Base-by-base conservation (phyloP, 2,329 filamentous ascomycete species). In the Xylariales sp. region DNA sequence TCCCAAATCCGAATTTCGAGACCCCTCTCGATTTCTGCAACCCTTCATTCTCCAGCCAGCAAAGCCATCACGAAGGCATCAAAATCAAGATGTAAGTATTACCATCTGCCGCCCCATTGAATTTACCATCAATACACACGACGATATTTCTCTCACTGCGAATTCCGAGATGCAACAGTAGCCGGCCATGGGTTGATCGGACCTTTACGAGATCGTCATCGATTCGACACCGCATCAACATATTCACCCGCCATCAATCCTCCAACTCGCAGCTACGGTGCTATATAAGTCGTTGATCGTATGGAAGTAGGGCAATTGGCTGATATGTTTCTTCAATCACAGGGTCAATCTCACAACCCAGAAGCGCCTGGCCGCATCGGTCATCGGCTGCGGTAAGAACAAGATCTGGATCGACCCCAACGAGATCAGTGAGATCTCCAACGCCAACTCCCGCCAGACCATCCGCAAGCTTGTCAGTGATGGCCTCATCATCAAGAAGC, bases 401-500 rank as follows among this genome's bases (percentile, higher is more conserved):
- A 98, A 98, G 88, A 95, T 98, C 78, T 98, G 93, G 93, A 90
- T 98, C 71, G 93, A 98, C 77, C 93, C 93, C 74, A 97, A 94
- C 73, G 93, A 98, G 81, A 83, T 90, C 77, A 93, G 76, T 81
- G 93, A 98, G 78, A 98, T 98, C 79, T 89, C 87, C 80, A 97
- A 96, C 76, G 93, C 93, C 85, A 98, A 98, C 87, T 97, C 91
- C 65, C 91, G 93, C 68, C 91, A 97, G 81, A 96, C 91, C 62
- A 86, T 98, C 84, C 91, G 94, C 80, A 98, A 98, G 82, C 88
- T 98, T 74, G 84, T 97, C 70, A 80, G 86, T 76, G 94, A 98
- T 95, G 94, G 93, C 78, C 88, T 98, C 71, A 98, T 98, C 78
- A 98, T 98, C 83, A 88, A 87, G 81, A 98, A 98, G 85, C 94